Evolutionary conservation across 441 rosid genomes (phyloP), one percentile per base, ranked within the genome.

Genomic region (Populus tomentosa): DNA sequence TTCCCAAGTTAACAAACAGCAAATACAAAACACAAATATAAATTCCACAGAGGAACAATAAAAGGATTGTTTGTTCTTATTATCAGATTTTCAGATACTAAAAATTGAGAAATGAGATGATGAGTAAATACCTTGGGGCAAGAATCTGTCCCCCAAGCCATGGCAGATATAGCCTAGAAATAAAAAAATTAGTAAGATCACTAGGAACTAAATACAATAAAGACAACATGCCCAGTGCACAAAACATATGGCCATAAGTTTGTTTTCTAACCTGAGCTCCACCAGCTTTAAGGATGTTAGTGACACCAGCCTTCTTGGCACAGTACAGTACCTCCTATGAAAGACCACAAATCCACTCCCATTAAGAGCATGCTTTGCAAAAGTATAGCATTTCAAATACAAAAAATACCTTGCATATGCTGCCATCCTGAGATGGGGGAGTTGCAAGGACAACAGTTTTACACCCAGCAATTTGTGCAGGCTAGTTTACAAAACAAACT

Each of bases 121-220:
- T 14, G 40, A 13, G 38, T 13, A 53, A 82, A 67, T 88, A 94
- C 98, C 98, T 91, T 95, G 1, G 96, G 98, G 84, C 98, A 95
- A 81, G 98, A 89, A 78, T 92, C 89, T 67, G 94, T 93, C 33
- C 98, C 98, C 98, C 98, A 95, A 73, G 96, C 98, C 98, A 95
- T 90, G 61, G 97, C 98, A 77, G 98, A 88, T 83, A 95, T 86
- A 59, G 98, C 98, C 98, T 95, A 84, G 72, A 81, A 23, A 78
- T 21, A n/a, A 0, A 53, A 76, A 81, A 6, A 6, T 20, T 56
- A n/a, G 23, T 20, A 56, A 56, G 62, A 56, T 2, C 62, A 56
- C 10, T 20, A 56, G 23, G 23, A 56, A 18, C 62, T 56, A 0
- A 18, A 56, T 56, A 20, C 8, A 18, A 53, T 53, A 53, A 53